These are phyloP conservation scores for Saturnispora bothae DNA, from an alignment of 805 yeast species.

Conservation along the genomic window DNA sequence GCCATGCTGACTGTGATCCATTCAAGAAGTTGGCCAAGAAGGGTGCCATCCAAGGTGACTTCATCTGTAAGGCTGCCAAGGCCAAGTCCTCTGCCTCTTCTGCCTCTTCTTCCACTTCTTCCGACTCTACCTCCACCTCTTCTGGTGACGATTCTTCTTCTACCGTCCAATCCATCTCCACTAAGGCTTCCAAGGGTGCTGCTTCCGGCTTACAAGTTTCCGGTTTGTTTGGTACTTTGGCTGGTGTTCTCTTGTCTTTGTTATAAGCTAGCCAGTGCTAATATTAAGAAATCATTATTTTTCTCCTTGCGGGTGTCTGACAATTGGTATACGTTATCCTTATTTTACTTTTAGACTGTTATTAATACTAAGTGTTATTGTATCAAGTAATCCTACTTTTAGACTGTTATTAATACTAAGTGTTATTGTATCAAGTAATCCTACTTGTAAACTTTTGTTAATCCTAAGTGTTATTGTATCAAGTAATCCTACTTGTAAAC, in stretches of 20 bases:
- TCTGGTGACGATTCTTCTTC: constrained; percentile 22
- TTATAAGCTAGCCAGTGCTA: too few relatives aligned
- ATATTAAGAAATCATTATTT: too few relatives aligned
- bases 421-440: too few relatives aligned
- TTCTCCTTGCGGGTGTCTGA: too few relatives aligned
- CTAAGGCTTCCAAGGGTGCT: constrained; percentile 24
- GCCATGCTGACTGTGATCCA: constrained; percentile 71
- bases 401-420: too few relatives aligned
- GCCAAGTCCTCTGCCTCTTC: constrained; percentile 37
- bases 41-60: constrained; percentile 90
- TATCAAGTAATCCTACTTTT: too few relatives aligned
- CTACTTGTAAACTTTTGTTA: too few relatives aligned
- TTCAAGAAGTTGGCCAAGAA: constrained; percentile 62
- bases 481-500: too few relatives aligned
- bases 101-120: constrained; percentile 20
- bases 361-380: too few relatives aligned
- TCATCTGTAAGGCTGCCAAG: constrained; percentile 56
- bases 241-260: constrained; percentile 41
- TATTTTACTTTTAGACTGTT: too few relatives aligned
- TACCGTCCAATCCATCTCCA: constrained; percentile 14
- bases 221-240: constrained; percentile 34
- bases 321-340: too few relatives aligned
- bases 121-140: constrained; percentile 25
- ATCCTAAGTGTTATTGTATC: too few relatives aligned
- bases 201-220: constrained; percentile 28